Evolutionary conservation across 164 flowering plant genomes (phyloP), one percentile per base, ranked within the genome.

Genomic region (Vitis labrusca): DNA sequence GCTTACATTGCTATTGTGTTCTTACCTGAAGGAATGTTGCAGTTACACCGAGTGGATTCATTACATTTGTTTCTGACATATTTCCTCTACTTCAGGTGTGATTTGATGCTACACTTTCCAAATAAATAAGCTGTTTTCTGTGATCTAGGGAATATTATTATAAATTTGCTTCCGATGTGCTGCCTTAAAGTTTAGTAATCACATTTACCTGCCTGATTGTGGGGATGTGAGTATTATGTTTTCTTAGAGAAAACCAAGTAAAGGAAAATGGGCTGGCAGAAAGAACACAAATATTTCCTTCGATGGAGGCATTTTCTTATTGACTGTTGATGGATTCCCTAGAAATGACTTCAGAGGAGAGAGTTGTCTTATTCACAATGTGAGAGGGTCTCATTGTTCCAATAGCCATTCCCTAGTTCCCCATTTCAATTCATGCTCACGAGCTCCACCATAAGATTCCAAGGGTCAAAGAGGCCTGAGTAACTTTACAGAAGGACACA

Each of bases 81-180:
- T 88, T 92, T 81, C 99, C 99, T 67, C 66, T 93, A 47, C 99
- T 96, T 81, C 97, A 96, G 99, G 99, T 96, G 15, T 73, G 80
- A 50, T 67, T 66, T 59, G 49, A 56, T 64, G 19, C 66, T 74
- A 70, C 47, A 50, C 10, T 47, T 15, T 13, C 64, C 6, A 51
- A 49, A 15, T 56, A 13, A 13, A 55, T 48, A 16, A 51, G 47
- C 48, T 66, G 30, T 12, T 55, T 51, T 61, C 7, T 59, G 19
- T 44, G 9, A 32, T 59, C n/a, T 19, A 16, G 16, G 6, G 27
- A 23, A 51, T 47, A 51, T 48, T 65, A 27, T 14, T 23, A 4
- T 23, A 2, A 59, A 63, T 6, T 9, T 14, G 19, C 14, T 63
- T 63, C n/a, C 2, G 6, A n/a, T 53, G 56, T 53, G 15, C n/a